Evolutionary conservation across 768 basidiomycete genomes (phyloP).

Genomic region (Macrolepiota albuminosa): DNA sequence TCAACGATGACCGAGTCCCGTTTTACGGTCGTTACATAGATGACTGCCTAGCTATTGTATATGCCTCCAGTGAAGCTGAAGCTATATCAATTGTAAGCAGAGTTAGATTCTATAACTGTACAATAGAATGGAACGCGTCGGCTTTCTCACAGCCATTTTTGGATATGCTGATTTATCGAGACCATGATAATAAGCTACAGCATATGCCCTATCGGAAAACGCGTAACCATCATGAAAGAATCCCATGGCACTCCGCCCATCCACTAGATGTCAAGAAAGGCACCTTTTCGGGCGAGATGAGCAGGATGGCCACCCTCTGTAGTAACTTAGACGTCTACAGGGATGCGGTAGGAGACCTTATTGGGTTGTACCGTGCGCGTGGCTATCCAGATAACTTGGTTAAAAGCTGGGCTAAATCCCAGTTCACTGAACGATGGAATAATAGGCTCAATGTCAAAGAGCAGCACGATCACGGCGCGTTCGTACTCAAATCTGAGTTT

Average conservation of each 20-base stretch:
- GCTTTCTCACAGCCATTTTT: background rate
- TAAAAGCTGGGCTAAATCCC: background rate
- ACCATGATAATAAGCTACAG: rapidly evolving
- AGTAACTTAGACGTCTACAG: background rate
- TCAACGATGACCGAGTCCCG: too few species aligned
- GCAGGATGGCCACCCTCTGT: background rate
- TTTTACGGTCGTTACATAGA: too few species aligned
- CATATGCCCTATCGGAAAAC: background rate
- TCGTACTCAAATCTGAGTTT: background rate
- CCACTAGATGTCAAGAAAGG: background rate
- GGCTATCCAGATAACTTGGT: background rate
- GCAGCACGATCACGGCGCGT: background rate
- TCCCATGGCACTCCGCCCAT: too few species aligned
- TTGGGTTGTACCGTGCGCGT: too few species aligned
- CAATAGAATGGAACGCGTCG: background rate
- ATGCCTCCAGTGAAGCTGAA: background rate
- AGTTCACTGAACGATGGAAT: background rate
- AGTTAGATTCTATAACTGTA: background rate
- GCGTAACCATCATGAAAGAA: background rate
- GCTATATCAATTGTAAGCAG: background rate
- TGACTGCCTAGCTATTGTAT: too few species aligned
- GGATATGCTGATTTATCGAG: background rate
- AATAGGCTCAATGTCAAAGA: background rate
- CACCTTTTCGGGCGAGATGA: background rate
- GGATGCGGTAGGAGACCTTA: too few species aligned